Base-by-base conservation (phyloP, 169 alveolate genomes). In the Eimeria praecox region DNA sequence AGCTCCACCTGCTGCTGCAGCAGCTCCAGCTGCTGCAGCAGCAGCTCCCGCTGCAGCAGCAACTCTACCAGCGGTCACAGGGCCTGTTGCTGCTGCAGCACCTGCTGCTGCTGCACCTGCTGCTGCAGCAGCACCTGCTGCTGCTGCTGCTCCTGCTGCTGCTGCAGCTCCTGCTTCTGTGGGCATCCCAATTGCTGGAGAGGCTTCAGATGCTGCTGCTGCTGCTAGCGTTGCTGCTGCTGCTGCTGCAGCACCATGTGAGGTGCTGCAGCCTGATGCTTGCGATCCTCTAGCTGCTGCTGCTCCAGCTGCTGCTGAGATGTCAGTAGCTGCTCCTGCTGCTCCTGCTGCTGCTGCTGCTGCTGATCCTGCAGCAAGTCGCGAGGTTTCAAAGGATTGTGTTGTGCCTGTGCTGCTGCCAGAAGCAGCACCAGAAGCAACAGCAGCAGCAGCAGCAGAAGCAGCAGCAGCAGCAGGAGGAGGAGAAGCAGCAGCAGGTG, bases 101-200 rank as follows among this genome's bases (percentile, higher is more conserved):
- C 56, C 56, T 8, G 56, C 56, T 12, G 5, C 56, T 12, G 12
- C 56, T 8, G 75, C 33, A 9, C 75, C 75, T 64, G 75, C 75
- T 64, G 75, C 75, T 12, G 75, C 75, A 18, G 75, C 75, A 18
- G 35, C 75, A 18, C 35, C 75, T 64, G 75, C 75, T 64, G 75
- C 38, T 64, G 75, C 75, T 64, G 75, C 75, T 64, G 75, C 75
- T 64, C 14, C 75, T 22, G 75, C 33, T 64, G 75, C 75, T 64
- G 75, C 75, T 64, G 40, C 40, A 6, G 1, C n/a, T n/a, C n/a
- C 33, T 27, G 75, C 75, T 27, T 22, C 75, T 4, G 40, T 6
- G 12, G 14, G 40, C 35, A 18, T 9, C 1, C 35, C 75, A 22
- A 9, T 64, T 64, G n/a, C 75, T 64, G 40, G 35, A 0, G 75